Percentiles rank a stretch among this genome's conserved stretches.
Evolutionary conservation across 148 eudicot species (phyloP).

Genomic region (Vaccinium macrocarpon): DNA sequence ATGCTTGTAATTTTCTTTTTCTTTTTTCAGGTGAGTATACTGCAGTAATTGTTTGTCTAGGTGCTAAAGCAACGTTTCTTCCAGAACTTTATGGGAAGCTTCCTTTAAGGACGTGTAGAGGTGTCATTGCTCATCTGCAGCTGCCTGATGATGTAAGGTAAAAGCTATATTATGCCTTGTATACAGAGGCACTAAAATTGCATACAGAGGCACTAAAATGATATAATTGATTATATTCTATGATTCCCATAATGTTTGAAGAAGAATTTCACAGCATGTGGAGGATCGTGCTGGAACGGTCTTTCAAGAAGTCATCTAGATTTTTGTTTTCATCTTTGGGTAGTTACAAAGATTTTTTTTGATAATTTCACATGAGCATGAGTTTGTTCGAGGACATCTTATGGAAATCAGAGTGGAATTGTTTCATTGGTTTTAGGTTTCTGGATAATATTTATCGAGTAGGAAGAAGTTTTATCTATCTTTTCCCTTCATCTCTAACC

Average conservation of each 20-base stretch:
- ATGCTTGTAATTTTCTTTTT: background rate
- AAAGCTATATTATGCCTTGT: slow-evolving; percentile 2
- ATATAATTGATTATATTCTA: background rate
- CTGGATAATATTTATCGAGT: background rate
- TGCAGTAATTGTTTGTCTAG: slow-evolving; percentile 82
- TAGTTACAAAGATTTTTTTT: background rate
- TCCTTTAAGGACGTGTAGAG: slow-evolving; percentile 93
- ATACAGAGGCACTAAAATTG: background rate
- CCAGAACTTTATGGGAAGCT: slow-evolving; percentile 78
- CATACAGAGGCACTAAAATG: background rate
- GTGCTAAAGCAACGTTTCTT: slow-evolving; percentile 74
- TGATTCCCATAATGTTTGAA: background rate
- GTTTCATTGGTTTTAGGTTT: background rate
- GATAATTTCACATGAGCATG: background rate
- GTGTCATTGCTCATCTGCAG: slow-evolving; percentile 69
- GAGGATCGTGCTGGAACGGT: background rate
- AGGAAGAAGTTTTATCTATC: background rate
- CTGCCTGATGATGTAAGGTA: slow-evolving; percentile 64
- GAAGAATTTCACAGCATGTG: background rate
- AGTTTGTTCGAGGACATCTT: slow-evolving; percentile 3
- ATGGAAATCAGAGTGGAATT: background rate
- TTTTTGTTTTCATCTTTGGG: background rate
- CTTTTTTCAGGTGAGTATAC: slow-evolving; percentile 64
- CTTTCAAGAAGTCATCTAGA: background rate
- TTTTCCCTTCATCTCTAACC: background rate